Evolutionary conservation across 2,329 filamentous ascomycete genomes (phyloP).

Genomic region (Pestalotiopsis sp.): DNA sequence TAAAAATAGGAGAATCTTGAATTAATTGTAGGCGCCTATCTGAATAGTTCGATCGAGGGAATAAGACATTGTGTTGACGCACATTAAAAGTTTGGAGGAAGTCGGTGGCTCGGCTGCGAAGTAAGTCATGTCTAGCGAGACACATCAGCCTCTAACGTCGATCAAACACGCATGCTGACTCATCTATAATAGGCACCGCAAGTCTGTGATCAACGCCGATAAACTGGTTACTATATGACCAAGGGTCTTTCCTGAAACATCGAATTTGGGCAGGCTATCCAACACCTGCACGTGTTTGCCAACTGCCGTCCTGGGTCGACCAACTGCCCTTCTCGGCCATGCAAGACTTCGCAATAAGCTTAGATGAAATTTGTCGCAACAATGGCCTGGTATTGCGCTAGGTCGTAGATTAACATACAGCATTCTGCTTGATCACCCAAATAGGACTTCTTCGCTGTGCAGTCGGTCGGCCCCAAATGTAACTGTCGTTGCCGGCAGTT

Average conservation of each 20-base stretch:
- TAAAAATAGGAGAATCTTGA: no score
- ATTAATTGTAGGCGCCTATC: no score
- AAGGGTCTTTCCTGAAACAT: not conserved
- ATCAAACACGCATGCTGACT: not conserved
- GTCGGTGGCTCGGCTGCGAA: no score
- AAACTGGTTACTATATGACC: not conserved
- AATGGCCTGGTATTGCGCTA: not conserved
- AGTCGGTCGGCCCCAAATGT: not conserved
- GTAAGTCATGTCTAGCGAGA: no score
- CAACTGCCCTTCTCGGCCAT: not conserved
- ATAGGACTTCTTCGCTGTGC: not conserved
- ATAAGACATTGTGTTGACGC: no score
- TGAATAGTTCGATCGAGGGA: no score
- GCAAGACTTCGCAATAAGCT: not conserved
- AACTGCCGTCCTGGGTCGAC: slow-evolving; percentile 1
- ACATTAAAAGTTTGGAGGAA: no score
- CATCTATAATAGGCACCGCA: not conserved
- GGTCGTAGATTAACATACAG: not conserved
- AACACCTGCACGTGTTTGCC: not conserved
- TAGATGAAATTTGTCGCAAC: not conserved
- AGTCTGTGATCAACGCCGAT: not conserved
- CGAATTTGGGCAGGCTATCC: not conserved
- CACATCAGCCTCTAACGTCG: not conserved
- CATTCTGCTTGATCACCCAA: not conserved
- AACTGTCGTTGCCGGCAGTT: not conserved